A percentile compares a stretch with the other conserved stretches of the same genome.
Evolutionary conservation across 2,329 filamentous ascomycete genomes (phyloP).

Genomic region (Trichoderma atroviride): DNA sequence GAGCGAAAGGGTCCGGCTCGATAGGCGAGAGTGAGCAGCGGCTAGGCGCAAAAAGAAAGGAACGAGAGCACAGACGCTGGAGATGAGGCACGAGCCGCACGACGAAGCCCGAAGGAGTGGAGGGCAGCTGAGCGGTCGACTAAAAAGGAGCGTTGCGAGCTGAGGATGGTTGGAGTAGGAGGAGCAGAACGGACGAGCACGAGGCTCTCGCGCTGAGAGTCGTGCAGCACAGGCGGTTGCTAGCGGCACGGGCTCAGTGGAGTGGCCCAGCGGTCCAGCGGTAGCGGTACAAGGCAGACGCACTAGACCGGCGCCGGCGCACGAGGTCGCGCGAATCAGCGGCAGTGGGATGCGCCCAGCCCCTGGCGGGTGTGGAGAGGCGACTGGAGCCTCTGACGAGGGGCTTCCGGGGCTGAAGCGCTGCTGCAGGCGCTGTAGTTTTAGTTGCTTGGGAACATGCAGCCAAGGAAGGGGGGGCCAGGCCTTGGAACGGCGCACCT

Average conservation of each 20-base stretch:
- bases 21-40: constrained; percentile 1
- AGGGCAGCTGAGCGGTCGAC: constrained; percentile 2
- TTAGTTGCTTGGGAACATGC: neutral
- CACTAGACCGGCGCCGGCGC: neutral
- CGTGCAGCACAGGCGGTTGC: neutral
- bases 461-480: neutral
- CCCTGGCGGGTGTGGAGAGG: neutral
- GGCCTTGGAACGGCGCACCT: neutral
- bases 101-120: constrained; percentile 17
- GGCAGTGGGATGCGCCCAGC: neutral
- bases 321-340: neutral
- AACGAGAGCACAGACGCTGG: neutral
- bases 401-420: neutral
- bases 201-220: neutral
- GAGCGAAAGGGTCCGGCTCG: neutral
- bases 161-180: constrained; percentile 1
- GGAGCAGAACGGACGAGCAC: neutral
- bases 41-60: neutral
- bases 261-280: too few species aligned
- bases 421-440: constrained; percentile 1
- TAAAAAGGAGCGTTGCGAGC: constrained; percentile 19
- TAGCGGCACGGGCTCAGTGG: neutral
- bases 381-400: neutral
- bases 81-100: neutral
- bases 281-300: too few species aligned